Base-by-base conservation (phyloP, 2,329 filamentous ascomycete species). In the Curvularia hawaiiensis region DNA sequence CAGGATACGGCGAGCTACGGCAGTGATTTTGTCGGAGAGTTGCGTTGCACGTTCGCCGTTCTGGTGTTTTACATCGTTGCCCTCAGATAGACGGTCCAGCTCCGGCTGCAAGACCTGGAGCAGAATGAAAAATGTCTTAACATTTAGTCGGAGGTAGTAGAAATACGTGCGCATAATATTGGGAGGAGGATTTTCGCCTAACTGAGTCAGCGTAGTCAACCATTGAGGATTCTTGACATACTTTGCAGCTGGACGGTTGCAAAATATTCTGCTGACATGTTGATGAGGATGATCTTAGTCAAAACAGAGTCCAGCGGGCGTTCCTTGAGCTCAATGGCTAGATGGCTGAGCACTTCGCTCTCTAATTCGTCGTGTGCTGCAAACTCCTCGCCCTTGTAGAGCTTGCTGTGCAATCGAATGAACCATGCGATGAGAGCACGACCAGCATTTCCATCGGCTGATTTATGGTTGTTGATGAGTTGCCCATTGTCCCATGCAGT, bases 281-380 rank as follows among this genome's bases (percentile, higher is more conserved):
- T 98, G 65, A 94, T 87, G 44, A 97, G 80, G 6, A 91, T 85
- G 76, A 97, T 89, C 72, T 92, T 95, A 61, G 90, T 84, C 28
- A 97, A 75, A 12, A 86, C 83, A 12, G 83, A 82, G 44, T 88
- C 85, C 48, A 89, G 82, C 1, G 85, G 83, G 10, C 87, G 83
- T 60, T 88, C 85, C 71, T 90, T 92, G 28, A 95, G 80, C 30
- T 91, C 86, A 64, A 90, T 84, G 47, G 88, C 84, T 38, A 97
- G 79, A 49, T 92, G 89, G 66, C 89, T 88, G 59, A 97, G 81
- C 12, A 98, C 90, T 73, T 97, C 92, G 56, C 87, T 87, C 75
- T 97, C 93, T 28, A 97, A 80, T 72, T 96, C 92, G 52, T 89
- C 85, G 62, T 92, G 90, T 60, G 89, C 87, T 0, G 86, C 79